Percentiles rank a stretch among this genome's conserved stretches.
Conservation (phyloP, 75 land plant species). For the Azolla pinnata region DNA sequence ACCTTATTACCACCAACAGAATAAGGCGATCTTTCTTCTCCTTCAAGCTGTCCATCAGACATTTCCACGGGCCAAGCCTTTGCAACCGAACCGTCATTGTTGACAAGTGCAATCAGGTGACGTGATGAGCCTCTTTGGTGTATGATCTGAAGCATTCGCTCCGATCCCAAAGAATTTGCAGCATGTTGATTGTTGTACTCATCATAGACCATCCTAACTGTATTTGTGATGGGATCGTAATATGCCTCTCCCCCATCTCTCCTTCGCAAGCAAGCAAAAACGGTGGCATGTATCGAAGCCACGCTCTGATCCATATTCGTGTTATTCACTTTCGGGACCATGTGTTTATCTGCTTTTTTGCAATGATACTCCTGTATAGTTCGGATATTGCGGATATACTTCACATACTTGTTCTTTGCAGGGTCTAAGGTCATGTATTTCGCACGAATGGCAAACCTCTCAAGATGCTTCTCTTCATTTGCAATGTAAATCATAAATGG, state of each 20-base stretch:
- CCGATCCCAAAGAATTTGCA: constrained; percentile 74
- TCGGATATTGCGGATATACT: constrained; percentile 48
- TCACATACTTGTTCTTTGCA: constrained; percentile 45
- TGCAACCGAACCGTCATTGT: constrained; percentile 81
- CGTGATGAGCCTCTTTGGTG: constrained; percentile 75
- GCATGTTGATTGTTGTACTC: constrained; percentile 70
- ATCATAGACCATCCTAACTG: constrained; percentile 58
- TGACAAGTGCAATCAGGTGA: constrained; percentile 76
- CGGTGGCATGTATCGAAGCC: constrained; percentile 53
- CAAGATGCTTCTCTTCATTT: constrained; percentile 48
- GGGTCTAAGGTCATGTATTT: constrained; percentile 54
- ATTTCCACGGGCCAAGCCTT: constrained; percentile 67
- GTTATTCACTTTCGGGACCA: constrained; percentile 55
- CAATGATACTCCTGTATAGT: constrained; percentile 45
- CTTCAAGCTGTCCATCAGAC: no score
- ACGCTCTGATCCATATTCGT: constrained; percentile 62
- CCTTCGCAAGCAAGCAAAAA: constrained; percentile 43
- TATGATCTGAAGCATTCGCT: constrained; percentile 81
- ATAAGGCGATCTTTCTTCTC: no score
- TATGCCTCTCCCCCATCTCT: constrained; percentile 48
- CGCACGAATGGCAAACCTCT: constrained; percentile 49
- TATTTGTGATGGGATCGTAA: constrained; percentile 69
- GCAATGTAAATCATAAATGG: constrained; percentile 51
- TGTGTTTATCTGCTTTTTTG: constrained; percentile 44
- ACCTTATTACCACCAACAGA: constrained; percentile 20